Conservation (phyloP, 805 yeast genomes). For the Saccharomyces eubayanus region DNA sequence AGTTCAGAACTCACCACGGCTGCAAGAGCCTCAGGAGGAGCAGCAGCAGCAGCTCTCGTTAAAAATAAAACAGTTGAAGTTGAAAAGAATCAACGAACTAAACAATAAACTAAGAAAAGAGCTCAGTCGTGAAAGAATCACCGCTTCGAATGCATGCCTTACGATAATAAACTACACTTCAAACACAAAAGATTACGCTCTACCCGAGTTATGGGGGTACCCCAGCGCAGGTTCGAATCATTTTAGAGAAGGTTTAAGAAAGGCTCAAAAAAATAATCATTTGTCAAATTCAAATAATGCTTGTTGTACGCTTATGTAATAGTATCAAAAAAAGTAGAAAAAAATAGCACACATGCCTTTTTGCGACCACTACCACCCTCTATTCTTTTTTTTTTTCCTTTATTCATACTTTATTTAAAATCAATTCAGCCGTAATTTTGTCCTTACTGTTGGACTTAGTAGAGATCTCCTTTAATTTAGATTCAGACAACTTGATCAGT, state of each 20-base stretch:
- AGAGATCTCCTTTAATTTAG: conserved; percentile 31
- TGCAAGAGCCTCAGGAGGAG: neutral
- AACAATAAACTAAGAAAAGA: conserved; percentile 46
- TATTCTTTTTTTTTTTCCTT: conserved; percentile 41
- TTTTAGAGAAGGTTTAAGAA: conserved; percentile 23
- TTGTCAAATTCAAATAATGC: conserved; percentile 6
- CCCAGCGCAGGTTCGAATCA: conserved; percentile 34
- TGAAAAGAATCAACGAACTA: conserved; percentile 52
- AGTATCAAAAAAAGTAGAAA: neutral
- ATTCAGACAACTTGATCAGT: conserved; percentile 33
- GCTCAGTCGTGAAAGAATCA: conserved; percentile 48
- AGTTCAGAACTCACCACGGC: neutral
- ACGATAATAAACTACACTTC: conserved; percentile 34
- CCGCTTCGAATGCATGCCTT: conserved; percentile 54
- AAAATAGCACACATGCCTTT: conserved; percentile 22
- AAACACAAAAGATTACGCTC: conserved; percentile 30
- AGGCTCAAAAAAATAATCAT: neutral
- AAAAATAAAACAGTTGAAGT: conserved; percentile 46
- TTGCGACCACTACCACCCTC: neutral
- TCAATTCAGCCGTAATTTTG: conserved; percentile 32
- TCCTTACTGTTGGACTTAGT: conserved; percentile 30
- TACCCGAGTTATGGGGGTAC: conserved; percentile 37
- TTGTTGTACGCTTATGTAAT: conserved; percentile 33
- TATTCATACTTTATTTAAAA: conserved; percentile 31
- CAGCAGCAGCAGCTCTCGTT: conserved; percentile 24